A percentile compares a stretch with the other conserved stretches of the same genome.
These are phyloP conservation scores for Excoecaria cochinchinensis DNA, from an alignment of 345 rosid genomes.

Conservation along the genomic window DNA sequence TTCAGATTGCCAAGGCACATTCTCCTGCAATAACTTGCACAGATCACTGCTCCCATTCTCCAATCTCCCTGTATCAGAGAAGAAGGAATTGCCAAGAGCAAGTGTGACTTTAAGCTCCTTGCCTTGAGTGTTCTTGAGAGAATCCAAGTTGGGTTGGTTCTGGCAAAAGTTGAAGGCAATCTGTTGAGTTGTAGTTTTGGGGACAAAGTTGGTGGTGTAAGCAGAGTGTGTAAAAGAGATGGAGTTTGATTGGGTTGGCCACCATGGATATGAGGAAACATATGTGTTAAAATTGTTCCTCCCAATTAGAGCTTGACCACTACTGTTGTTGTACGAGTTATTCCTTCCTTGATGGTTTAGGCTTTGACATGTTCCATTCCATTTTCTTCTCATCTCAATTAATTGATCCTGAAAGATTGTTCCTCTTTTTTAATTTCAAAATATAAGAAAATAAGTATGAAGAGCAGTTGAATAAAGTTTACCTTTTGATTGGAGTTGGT, in stretches of 20 bases:
- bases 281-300: conserved; percentile 24
- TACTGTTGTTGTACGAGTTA: conserved; percentile 17
- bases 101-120: conserved; percentile 72
- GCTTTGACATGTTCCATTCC: conserved; percentile 68
- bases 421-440: no score
- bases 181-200: conserved; percentile 66
- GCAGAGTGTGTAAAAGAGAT: conserved; percentile 45
- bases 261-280: conserved; percentile 48
- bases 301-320: conserved; percentile 30
- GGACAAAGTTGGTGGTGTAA: conserved; percentile 38
- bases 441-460: no score
- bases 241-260: conserved; percentile 45
- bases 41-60: conserved; percentile 34
- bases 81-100: conserved; percentile 58
- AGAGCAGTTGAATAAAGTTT: background rate
- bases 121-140: conserved; percentile 53
- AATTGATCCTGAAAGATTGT: conserved; percentile 49
- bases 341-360: conserved; percentile 45
- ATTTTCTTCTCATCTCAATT: conserved; percentile 57
- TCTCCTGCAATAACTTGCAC: conserved; percentile 48
- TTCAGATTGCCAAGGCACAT: conserved; percentile 74
- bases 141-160: conserved; percentile 55
- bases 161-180: conserved; percentile 60
- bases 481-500: conserved; percentile 53
- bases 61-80: conserved; percentile 38